A percentile compares a stretch with the other conserved stretches of the same genome.
Conservation (phyloP, 768 basidiomycete genomes). For the Suillus subaureus region DNA sequence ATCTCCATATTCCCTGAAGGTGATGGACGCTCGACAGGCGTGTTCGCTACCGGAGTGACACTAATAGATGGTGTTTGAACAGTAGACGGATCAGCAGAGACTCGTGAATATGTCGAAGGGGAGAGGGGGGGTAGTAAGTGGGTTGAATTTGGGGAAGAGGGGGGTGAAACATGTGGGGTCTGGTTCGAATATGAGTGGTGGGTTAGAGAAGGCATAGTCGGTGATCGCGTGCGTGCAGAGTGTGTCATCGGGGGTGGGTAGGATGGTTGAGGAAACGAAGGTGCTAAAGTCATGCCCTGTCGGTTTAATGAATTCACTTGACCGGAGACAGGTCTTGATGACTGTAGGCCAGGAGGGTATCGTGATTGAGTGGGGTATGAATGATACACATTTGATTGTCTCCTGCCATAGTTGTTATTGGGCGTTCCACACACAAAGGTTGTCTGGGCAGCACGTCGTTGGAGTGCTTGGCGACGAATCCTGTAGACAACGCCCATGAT, state of each 20-base stretch:
- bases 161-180: not conserved
- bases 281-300: not conserved
- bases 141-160: not conserved
- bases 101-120: not conserved
- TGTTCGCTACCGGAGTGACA: not conserved
- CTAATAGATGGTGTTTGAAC: not conserved
- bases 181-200: not conserved
- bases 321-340: not conserved
- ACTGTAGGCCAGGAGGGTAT: not conserved
- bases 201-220: not conserved
- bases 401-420: not conserved
- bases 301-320: not conserved
- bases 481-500: not conserved
- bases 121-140: not conserved
- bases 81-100: not conserved
- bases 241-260: constrained; percentile 9
- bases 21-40: not conserved
- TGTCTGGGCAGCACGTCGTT: not conserved
- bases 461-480: not conserved
- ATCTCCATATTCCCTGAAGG: constrained; percentile 7
- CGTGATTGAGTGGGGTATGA: not conserved
- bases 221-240: not conserved
- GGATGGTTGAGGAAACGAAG: constrained; percentile 1
- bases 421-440: not conserved
- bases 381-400: not conserved